Conservation (phyloP, 306 rosid species). For the Quercus robur region DNA sequence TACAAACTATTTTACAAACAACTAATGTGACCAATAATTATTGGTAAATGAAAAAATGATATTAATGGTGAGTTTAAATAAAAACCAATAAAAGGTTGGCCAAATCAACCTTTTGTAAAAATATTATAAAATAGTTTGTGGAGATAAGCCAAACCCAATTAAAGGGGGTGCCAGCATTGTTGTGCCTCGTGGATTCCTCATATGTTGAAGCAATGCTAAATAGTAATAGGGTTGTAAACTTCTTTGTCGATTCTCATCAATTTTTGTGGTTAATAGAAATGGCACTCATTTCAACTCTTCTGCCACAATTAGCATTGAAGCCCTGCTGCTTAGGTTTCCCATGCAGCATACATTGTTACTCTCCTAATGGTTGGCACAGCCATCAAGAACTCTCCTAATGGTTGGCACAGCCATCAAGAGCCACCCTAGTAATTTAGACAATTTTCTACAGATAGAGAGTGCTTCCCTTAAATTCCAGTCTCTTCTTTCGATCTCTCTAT, state of each 20-base stretch:
- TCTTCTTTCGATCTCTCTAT: background rate
- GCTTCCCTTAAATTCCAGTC: background rate
- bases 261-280: background rate
- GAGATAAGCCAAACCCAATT: too few species aligned
- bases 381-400: background rate
- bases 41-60: too few species aligned
- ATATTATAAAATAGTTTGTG: too few species aligned
- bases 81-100: accelerated
- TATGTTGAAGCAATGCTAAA: too few species aligned
- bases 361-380: background rate
- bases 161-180: too few species aligned
- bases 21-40: too few species aligned
- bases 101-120: too few species aligned
- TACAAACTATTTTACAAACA: too few species aligned
- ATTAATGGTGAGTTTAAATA: accelerated
- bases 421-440: background rate
- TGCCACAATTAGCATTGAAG: background rate
- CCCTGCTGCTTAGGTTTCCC: background rate
- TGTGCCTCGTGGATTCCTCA: too few species aligned
- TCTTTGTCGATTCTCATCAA: background rate
- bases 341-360: background rate
- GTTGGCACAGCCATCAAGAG: slow-evolving; percentile 15
- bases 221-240: too few species aligned
- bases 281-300: slow-evolving; percentile 26
- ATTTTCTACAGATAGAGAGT: background rate